Evolutionary conservation across 805 yeast genomes (phyloP).

Genomic region (Candida insectalens): DNA sequence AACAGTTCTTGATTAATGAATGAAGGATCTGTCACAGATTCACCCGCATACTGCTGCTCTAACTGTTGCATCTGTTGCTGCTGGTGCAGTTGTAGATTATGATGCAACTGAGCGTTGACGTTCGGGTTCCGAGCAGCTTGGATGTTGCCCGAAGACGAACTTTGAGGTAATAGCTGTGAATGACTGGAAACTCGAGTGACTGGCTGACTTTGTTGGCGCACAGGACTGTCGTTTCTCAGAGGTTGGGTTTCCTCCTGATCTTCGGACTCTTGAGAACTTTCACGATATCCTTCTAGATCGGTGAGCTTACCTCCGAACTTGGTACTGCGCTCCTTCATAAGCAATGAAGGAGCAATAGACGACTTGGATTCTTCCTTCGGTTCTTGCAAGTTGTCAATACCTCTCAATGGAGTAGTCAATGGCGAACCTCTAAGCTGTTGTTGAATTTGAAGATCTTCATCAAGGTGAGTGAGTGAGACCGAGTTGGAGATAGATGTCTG

Average conservation of each 20-base stretch:
- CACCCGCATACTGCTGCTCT: conserved; percentile 1
- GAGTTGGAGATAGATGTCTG: conserved; percentile 24
- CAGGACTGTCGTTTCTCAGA: background rate
- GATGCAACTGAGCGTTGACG: too few species aligned
- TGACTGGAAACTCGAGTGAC: too few species aligned
- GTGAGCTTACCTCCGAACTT: conserved; percentile 22
- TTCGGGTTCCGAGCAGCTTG: background rate
- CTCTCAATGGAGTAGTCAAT: conserved; percentile 17
- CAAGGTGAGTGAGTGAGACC: conserved; percentile 21
- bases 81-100: conserved; percentile 1
- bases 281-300: conserved; percentile 8
- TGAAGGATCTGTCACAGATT: conserved; percentile 1
- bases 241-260: conserved; percentile 1
- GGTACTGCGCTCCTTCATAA: conserved; percentile 13
- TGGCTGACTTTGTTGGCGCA: conserved; percentile 1
- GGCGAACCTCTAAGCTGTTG: conserved; percentile 17
- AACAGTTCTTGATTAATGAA: conserved; percentile 16
- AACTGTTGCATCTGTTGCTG: conserved; percentile 4
- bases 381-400: conserved; percentile 1
- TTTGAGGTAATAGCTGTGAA: background rate
- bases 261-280: background rate
- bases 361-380: conserved; percentile 6
- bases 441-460: conserved; percentile 22
- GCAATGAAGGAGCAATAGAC: conserved; percentile 19
- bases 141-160: background rate